Evolutionary conservation across 1,284 basidiomycete genomes (phyloP).

Genomic region (Malassezia japonica): DNA sequence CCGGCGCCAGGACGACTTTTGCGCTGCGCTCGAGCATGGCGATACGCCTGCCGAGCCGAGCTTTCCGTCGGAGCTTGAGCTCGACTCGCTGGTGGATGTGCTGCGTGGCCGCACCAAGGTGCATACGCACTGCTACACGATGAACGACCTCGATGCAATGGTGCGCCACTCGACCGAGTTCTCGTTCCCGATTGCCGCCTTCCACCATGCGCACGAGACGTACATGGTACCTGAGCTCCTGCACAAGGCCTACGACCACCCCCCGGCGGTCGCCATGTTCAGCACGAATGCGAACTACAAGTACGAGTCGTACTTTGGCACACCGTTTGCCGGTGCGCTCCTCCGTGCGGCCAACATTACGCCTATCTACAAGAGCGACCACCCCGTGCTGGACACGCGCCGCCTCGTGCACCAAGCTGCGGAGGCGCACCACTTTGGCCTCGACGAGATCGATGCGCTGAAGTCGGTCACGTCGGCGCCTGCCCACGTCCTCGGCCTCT

Average conservation of each 20-base stretch:
- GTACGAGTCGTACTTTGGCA: conserved; percentile 71
- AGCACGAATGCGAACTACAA: conserved; percentile 67
- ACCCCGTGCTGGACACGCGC: conserved; percentile 65
- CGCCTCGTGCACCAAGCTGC: conserved; percentile 74
- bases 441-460: conserved; percentile 56
- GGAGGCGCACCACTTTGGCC: conserved; percentile 66
- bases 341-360: conserved; percentile 62
- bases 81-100: conserved; percentile 78
- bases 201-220: conserved; percentile 78
- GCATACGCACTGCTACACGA: conserved; percentile 47
- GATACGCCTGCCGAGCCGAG: conserved; percentile 57
- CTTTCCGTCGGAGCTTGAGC: conserved; percentile 69
- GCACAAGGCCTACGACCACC: conserved; percentile 57
- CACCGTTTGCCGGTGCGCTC: conserved; percentile 72
- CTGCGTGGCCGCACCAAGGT: conserved; percentile 65
- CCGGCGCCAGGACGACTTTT: conserved; percentile 64
- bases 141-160: conserved; percentile 61
- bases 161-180: conserved; percentile 68
- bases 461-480: conserved; percentile 68
- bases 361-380: conserved; percentile 61
- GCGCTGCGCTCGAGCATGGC: conserved; percentile 37
- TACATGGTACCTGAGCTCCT: conserved; percentile 71
- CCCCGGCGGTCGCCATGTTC: conserved; percentile 66
- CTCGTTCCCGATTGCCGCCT: conserved; percentile 56
- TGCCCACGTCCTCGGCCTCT: conserved; percentile 65